phyloP scores from a whole-genome alignment of 2,329 filamentous ascomycete genomes.

The Paracamarosporium sp. region DNA sequence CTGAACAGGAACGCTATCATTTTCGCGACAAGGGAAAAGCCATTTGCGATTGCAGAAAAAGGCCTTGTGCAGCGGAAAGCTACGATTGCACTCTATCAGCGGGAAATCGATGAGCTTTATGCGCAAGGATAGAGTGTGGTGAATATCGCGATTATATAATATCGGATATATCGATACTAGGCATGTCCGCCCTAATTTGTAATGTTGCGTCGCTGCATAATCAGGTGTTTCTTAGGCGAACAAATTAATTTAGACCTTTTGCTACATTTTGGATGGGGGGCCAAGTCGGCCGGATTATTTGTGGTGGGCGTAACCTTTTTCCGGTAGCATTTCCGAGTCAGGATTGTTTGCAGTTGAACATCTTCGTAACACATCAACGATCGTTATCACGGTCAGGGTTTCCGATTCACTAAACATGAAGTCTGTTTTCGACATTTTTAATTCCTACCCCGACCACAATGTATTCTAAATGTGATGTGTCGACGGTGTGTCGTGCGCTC shows the following conservation, averaged over 20 bases:
- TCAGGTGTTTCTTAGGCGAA: not conserved
- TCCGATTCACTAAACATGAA: too few species aligned
- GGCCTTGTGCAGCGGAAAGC: conserved; percentile 52
- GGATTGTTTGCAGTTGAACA: not conserved
- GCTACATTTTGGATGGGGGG: not conserved
- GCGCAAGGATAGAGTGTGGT: not conserved
- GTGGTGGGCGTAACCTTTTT: not conserved
- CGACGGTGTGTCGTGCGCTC: too few species aligned
- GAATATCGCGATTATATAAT: not conserved
- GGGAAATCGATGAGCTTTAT: conserved; percentile 59
- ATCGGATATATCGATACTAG: not conserved
- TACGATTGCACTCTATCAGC: conserved; percentile 50
- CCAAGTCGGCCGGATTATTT: not conserved
- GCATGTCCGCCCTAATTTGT: not conserved
- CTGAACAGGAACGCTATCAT: conserved; percentile 53
- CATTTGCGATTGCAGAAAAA: conserved; percentile 56
- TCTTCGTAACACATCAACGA: not conserved
- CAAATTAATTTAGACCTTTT: not conserved
- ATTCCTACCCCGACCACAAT: too few species aligned
- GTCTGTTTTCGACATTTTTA: too few species aligned
- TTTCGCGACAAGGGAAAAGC: conserved; percentile 52
- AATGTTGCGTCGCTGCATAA: not conserved
- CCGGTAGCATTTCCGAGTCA: not conserved
- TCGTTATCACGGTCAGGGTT: too few species aligned
- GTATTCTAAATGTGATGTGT: too few species aligned